phyloP scores from a whole-genome alignment of 306 rosid genomes.

The Quercus alba region DNA sequence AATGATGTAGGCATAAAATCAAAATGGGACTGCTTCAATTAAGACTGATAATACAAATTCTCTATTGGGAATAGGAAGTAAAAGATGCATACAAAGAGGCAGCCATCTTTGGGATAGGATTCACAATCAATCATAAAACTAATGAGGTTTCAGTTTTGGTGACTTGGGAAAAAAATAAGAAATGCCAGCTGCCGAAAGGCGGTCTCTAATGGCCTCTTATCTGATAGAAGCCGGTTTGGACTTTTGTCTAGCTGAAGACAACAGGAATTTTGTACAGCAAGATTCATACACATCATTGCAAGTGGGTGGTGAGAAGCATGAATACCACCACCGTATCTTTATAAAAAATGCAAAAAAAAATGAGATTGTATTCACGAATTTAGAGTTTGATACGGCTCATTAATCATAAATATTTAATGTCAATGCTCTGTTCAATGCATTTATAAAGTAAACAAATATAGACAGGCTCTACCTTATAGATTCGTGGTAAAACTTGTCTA shows the following conservation, averaged over 20 bases:
- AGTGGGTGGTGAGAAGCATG: constrained; percentile 46
- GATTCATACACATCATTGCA: constrained; percentile 56
- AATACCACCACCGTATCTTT: constrained; percentile 35
- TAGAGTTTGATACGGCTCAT: constrained; percentile 8
- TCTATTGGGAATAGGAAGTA: neutral
- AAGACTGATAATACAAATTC: constrained; percentile 2
- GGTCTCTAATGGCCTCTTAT: neutral
- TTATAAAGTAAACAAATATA: constrained; percentile 32
- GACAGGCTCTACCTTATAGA: constrained; percentile 20
- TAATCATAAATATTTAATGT: neutral
- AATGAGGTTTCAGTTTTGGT: constrained; percentile 25
- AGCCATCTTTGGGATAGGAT: constrained; percentile 1
- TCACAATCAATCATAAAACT: constrained; percentile 17
- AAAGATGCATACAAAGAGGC: neutral
- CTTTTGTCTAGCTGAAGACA: constrained; percentile 57
- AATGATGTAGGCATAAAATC: neutral
- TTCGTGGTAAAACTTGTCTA: constrained; percentile 18
- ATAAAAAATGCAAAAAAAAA: constrained; percentile 13
- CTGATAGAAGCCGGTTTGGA: constrained; percentile 41
- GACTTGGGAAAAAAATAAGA: neutral
- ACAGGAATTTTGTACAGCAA: constrained; percentile 28
- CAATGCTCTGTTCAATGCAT: constrained; percentile 31
- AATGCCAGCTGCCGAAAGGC: neutral
- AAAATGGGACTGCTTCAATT: neutral
- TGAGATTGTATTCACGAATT: constrained; percentile 7